These are phyloP conservation scores for Apiotrichum domesticum DNA, from an alignment of 1,284 basidiomycete genomes.

Conservation along the genomic window DNA sequence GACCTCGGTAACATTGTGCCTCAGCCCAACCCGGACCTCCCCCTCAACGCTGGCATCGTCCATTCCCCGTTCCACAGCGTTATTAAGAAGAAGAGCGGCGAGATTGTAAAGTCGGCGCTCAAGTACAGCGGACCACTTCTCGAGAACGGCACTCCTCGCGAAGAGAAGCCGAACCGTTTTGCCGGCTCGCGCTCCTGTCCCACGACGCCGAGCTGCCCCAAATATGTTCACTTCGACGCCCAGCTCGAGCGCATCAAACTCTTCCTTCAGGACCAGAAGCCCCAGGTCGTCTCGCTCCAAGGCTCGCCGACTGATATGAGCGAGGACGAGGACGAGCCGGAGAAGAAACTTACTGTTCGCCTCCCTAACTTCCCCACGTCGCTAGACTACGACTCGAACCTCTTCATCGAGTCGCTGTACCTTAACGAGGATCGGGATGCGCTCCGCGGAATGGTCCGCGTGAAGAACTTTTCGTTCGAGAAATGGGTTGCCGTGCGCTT, in stretches of 20 bases:
- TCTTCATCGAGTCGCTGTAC: conserved; percentile 53
- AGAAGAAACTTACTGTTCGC: conserved; percentile 44
- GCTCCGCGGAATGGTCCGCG: conserved; percentile 64
- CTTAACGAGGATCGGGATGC: conserved; percentile 60
- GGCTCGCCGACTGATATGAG: conserved; percentile 81
- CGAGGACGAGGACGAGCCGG: conserved; percentile 60
- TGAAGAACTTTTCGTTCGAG: conserved; percentile 78
- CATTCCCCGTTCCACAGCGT: conserved; percentile 30
- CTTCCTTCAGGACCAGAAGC: conserved; percentile 89
- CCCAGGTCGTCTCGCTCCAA: conserved; percentile 81
- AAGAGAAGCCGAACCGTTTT: conserved; percentile 53
- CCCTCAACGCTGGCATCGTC: conserved; percentile 17
- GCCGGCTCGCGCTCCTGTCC: conserved; percentile 60
- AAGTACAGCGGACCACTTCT: conserved; percentile 58
- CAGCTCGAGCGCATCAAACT: conserved; percentile 83
- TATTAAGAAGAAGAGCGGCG: conserved; percentile 84
- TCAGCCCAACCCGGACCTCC: conserved; percentile 8
- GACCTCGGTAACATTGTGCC: conserved; percentile 41
- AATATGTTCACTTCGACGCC: conserved; percentile 87
- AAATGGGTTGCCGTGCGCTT: conserved; percentile 87
- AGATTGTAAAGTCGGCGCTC: conserved; percentile 84
- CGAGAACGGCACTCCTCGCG: conserved; percentile 39
- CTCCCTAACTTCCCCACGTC: conserved; percentile 54
- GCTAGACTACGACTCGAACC: conserved; percentile 47
- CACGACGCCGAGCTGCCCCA: conserved; percentile 61